Base-by-base conservation (phyloP, 2,329 filamentous ascomycete species). In the Neonectria neomacrospora region DNA sequence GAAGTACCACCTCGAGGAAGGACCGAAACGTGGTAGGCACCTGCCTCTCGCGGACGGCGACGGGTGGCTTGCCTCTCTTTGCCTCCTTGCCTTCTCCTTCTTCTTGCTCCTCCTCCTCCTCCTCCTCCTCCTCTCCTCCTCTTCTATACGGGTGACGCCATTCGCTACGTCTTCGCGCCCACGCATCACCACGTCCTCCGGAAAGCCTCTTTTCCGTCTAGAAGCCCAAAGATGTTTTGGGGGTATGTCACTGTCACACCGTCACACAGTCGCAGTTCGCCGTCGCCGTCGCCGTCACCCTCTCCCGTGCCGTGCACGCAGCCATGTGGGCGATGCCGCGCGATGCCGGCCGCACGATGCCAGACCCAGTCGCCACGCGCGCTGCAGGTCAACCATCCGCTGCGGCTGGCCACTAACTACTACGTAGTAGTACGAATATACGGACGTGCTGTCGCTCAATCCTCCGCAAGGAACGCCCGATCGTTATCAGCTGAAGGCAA, bases 311-410 rank as follows among this genome's bases (percentile, higher is more conserved):
- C 30, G 30, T 32, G 16, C 45, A 9, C 14, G 14, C 10, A 50
- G n/a, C 47, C n/a, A 32, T 20, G 18, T 30, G 26, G n/a, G 47
- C 47, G n/a, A 16, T 26, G 20, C 18, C 42, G 42, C 22, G 22
- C 44, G 44, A 47, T 50, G 47, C 47, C 47, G n/a, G 28, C 47
- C 47, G 47, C 28, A 32, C 26, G 22, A 28, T 32, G 47, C 26
- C 26, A 50, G 47, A 55, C 53, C 37, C 39, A 41, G 53, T 45
- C 28, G 53, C 53, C 53, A 55, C 53, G 53, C 53, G 53, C 53
- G 39, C 59, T 52, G 59, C 53, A 45, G 50, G 44, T 18, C 30
- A 51, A 16, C 22, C 42, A 30, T 47, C 45, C 30, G 28, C 58
- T 57, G 53, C 53, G 58, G 50, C 22, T 53, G 5, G 28, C 28